Evolutionary conservation across 1,139 yeast genomes (phyloP), one percentile per base, ranked within the genome.

Genomic region (Wickerhamiella pararugosa): DNA sequence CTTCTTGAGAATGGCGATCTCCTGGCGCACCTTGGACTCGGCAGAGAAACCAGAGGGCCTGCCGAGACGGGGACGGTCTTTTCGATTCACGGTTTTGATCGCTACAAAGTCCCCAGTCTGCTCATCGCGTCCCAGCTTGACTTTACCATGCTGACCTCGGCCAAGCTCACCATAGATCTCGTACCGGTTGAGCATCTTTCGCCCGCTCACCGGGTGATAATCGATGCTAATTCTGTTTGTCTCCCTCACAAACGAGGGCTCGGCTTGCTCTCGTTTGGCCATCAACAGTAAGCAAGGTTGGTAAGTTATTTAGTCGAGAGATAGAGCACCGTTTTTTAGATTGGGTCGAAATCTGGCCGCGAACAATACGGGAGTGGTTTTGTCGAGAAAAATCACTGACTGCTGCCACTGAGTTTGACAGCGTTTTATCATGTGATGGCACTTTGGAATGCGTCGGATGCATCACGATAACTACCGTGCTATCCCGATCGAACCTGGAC

Each of bases 121-220:
- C 43, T 79, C 61, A 57, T 87, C 92, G 47, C 72, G 71, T 0
- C 95, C 98, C 25, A 92, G 68, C 59, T 90, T 92, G 36, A 92
- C 99, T 59, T 86, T 87, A 11, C 99, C 98, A 61, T 90, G 98
- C 59, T 90, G 96, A 8, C 99, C 99, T 40, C 83, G 71, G 4
- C 99, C 99, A 32, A 92, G 69, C 61, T 90, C 97, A 36, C 71
- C 67, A 33, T 87, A 64, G 34, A 92, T 82, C 60, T 90, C 98
- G 57, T 90, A 92, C 0, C 94, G 79, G 62, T 92, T 92, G 48
- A 92, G 69, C 28, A 81, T 77, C 58, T 87, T 82, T 41, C 94
- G 73, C 47, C 81, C 79, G 3, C 83, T 78, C 3, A 81, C 72
- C 0, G 97, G 97, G 59, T 90, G 95, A 58, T 82, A 86, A 51